phyloP scores from a whole-genome alignment of 1,139 yeast genomes.

The Petasospora fabianii region DNA sequence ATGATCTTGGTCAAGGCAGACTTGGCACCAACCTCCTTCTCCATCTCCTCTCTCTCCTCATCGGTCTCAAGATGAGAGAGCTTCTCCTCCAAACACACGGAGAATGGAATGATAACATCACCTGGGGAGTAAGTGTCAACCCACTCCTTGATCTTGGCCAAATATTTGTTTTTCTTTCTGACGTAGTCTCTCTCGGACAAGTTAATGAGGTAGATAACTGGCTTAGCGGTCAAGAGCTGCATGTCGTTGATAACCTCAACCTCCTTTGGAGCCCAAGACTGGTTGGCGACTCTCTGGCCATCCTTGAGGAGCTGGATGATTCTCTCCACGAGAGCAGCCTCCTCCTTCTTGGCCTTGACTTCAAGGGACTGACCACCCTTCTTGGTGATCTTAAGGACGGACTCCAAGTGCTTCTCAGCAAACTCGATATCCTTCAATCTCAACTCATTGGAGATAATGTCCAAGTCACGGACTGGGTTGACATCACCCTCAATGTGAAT shows the following conservation, averaged over 20 bases:
- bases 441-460: conserved; percentile 86
- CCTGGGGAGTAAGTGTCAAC: conserved; percentile 92
- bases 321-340: conserved; percentile 73
- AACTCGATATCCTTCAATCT: conserved; percentile 96
- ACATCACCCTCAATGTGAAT: conserved; percentile 98
- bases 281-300: conserved; percentile 91
- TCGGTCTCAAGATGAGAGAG: conserved; percentile 84
- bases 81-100: conserved; percentile 91
- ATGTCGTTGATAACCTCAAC: conserved; percentile 84
- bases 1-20: conserved; percentile 89
- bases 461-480: conserved; percentile 92
- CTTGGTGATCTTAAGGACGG: conserved; percentile 78
- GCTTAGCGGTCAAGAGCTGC: conserved; percentile 91
- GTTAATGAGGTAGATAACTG: conserved; percentile 91
- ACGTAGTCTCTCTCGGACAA: conserved; percentile 90
- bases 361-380: conserved; percentile 96
- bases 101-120: conserved; percentile 89
- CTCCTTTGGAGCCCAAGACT: conserved; percentile 84
- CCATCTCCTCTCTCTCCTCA: conserved; percentile 90
- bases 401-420: conserved; percentile 85
- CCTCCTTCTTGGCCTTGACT: conserved; percentile 92
- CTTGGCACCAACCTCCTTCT: conserved; percentile 77
- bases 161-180: conserved; percentile 96
- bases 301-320: conserved; percentile 72
- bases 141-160: conserved; percentile 93